phyloP scores from a whole-genome alignment of 1,139 yeast genomes.

The Chernovozyma aurita region DNA sequence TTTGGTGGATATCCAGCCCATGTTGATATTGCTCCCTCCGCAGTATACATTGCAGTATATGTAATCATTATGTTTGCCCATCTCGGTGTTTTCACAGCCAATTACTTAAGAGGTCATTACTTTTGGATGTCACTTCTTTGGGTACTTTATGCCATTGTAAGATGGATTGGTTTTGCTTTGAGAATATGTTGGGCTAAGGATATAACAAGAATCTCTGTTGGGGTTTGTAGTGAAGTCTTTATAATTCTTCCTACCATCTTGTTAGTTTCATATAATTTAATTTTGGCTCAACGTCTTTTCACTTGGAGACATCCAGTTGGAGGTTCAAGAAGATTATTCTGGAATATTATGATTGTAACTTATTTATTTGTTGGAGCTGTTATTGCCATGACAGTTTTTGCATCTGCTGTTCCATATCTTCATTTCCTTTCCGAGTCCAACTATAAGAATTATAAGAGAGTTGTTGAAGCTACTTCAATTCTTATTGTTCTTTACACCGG shows the following conservation, averaged over 20 bases:
- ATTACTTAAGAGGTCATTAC: constrained; percentile 57
- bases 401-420: constrained; percentile 61
- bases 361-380: constrained; percentile 56
- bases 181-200: constrained; percentile 60
- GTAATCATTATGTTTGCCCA: constrained; percentile 46
- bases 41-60: constrained; percentile 55
- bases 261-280: constrained; percentile 54
- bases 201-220: constrained; percentile 42
- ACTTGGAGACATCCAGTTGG: constrained; percentile 83
- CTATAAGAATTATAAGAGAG: constrained; percentile 51
- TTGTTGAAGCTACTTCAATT: constrained; percentile 54
- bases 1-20: constrained; percentile 19
- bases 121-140: constrained; percentile 58
- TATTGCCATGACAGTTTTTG: constrained; percentile 63
- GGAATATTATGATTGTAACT: constrained; percentile 47
- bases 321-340: constrained; percentile 54
- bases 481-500: constrained; percentile 54
- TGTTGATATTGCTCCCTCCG: constrained; percentile 47
- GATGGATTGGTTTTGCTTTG: constrained; percentile 57
- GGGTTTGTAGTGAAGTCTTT: constrained; percentile 59
- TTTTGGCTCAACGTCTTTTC: constrained; percentile 71
- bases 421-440: constrained; percentile 46
- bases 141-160: constrained; percentile 46
- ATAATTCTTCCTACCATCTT: constrained; percentile 53
- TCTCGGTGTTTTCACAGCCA: constrained; percentile 44